Base-by-base conservation (phyloP, 2,329 filamentous ascomycete genomes). In the Aspergillus sp. region DNA sequence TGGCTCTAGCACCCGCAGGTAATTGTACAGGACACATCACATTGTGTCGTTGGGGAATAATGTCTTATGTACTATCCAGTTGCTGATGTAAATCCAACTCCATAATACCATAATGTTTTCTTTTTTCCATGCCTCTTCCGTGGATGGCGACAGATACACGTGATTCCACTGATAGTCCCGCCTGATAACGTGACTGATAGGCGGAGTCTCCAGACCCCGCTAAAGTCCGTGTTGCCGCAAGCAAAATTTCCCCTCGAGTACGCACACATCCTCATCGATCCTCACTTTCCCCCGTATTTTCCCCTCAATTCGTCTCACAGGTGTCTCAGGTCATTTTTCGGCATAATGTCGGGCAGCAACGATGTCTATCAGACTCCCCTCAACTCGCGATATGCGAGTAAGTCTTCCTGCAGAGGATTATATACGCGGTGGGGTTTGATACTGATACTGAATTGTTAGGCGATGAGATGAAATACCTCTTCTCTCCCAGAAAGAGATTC, bases 381-480 rank as follows among this genome's bases (percentile, higher is more conserved):
- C 55, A 82, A 79, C 53, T 77, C 76, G 55, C 80, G 88, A 57
- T 93, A 93, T 73, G 83, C 82, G 68, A 86, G 78, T 68, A 63
- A 67, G 50, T 63, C 7, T 41, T 27, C 39, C 37, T 19, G 19
- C 19, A 19, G 19, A 19, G 19, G 19, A 19, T 19, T 39, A 41
- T 39, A 33, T 46, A 13, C 43, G 45, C 48, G 37, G 44, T 42
- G 30, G 42, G 26, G 35, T 32, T 36, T 30, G 34, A 33, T 31
- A 38, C 13, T 32, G 37, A 29, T 37, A 28, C 39, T 29, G 30
- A 46, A 19, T 39, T 43, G 42, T 48, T 49, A 67, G 63, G 74
- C 54, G 62, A 66, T 54, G 85, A 86, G 69, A 90, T 93, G 86
- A 78, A 83, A 57, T 76, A 78, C 52, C 80, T 95, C 49, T 96